phyloP scores from a whole-genome alignment of 192 early-diverging fungal genomes.

The Coemansia javaensis region DNA sequence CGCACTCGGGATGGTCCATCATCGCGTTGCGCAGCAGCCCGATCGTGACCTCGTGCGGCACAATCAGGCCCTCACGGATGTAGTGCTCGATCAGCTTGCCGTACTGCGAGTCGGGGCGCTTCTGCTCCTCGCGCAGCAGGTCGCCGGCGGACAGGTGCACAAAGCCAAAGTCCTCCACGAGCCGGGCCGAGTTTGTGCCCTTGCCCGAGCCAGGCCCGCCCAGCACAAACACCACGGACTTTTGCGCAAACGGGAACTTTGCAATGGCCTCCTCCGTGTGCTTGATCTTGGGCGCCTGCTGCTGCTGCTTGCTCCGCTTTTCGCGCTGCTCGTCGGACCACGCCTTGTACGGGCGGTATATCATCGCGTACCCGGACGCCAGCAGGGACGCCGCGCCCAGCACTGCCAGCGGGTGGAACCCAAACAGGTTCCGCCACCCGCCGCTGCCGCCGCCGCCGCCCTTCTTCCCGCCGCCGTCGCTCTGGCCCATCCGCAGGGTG shows the following conservation, averaged over 20 bases:
- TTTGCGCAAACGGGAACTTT: conserved; percentile 49
- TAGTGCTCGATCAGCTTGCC: conserved; percentile 88
- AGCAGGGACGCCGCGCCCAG: no score
- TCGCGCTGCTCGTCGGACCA: conserved; percentile 4
- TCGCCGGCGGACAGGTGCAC: conserved; percentile 97
- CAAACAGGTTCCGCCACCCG: no score
- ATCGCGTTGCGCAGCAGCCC: conserved; percentile 87
- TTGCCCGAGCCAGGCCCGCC: conserved; percentile 90
- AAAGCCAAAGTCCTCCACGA: conserved; percentile 88
- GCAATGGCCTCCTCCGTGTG: conserved; percentile 22
- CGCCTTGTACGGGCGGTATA: conserved; percentile 20
- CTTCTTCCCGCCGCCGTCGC: no score
- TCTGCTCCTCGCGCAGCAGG: conserved; percentile 86
- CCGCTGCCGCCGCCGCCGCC: no score
- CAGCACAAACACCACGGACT: conserved; percentile 84
- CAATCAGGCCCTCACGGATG: conserved; percentile 93
- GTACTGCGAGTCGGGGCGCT: conserved; percentile 73
- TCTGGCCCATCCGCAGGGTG: no score
- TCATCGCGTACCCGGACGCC: no score
- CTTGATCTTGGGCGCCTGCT: neutral
- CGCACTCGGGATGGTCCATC: conserved; percentile 58
- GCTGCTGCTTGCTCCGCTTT: conserved; percentile 2
- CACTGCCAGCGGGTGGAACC: no score
- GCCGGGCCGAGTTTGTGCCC: conserved; percentile 88
- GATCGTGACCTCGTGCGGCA: conserved; percentile 96